These are phyloP conservation scores for Rhizoclosmatium sp. DNA, from an alignment of 192 early-diverging fungal genomes.

Conservation along the genomic window DNA sequence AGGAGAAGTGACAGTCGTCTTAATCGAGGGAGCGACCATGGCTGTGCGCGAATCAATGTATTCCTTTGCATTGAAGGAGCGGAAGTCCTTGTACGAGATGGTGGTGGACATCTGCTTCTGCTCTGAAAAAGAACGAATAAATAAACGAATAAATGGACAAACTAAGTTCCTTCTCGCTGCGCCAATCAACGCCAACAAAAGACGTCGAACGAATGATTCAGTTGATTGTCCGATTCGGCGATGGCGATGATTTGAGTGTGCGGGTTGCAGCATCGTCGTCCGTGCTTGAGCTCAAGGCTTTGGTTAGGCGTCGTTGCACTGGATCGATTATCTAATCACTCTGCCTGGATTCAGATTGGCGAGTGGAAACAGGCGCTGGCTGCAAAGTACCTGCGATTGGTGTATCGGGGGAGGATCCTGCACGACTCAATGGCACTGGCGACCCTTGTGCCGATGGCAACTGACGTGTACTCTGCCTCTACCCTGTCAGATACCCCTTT, in stretches of 20 bases:
- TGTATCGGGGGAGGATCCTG: not conserved
- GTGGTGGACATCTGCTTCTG: not conserved
- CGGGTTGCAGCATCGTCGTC: too few relatives aligned
- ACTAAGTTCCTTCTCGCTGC: not conserved
- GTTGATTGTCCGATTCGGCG: not conserved
- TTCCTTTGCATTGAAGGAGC: constrained; percentile 21
- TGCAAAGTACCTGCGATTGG: not conserved
- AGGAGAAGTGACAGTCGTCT: not conserved
- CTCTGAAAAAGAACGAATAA: not conserved
- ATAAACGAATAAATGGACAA: not conserved
- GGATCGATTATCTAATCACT: too few relatives aligned
- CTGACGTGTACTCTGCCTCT: not conserved
- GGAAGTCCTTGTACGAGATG: constrained; percentile 3
- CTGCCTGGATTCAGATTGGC: not conserved
- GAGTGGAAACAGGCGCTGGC: not conserved
- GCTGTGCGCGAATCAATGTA: constrained; percentile 14
- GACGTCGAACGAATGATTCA: not conserved
- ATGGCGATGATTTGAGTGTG: not conserved
- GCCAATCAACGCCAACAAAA: not conserved
- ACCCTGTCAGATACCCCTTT: not conserved
- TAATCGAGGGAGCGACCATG: not conserved
- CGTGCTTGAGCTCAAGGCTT: too few relatives aligned
- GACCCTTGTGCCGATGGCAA: not conserved
- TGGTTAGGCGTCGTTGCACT: too few relatives aligned
- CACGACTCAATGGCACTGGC: not conserved